Evolutionary conservation across 2,329 filamentous ascomycete species (phyloP), one percentile per base, ranked within the genome.

Genomic region (Trichophyton mentagrophytes): DNA sequence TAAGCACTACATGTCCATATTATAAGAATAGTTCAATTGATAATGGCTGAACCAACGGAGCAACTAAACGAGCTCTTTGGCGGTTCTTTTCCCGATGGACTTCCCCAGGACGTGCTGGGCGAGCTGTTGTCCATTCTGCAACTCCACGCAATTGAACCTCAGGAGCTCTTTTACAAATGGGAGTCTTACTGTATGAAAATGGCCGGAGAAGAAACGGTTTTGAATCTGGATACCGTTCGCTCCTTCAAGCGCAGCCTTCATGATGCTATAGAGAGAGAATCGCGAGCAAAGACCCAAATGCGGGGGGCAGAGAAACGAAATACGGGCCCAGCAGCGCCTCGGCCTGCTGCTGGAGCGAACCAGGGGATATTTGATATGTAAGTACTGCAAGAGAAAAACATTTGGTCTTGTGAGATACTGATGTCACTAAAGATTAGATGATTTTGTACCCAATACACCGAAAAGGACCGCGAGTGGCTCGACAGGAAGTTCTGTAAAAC

Each of bases 111-210:
- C 72, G 82, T 97, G 61, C 77, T 90, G 65, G 78, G 81, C 59
- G 91, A 96, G 76, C 79, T 99, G 66, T 82, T 87, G 70, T 95
- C 90, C 62, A 95, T 96, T 71, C 82, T 93, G 76, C 85, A 86
- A 60, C 80, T 97, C 63, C 89, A 96, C 75, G 85, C 84, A 56
- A 82, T 97, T 63, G 83, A 85, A 15, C 80, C 85, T 38, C 86
- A 97, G 72, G 93, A 97, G 71, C 80, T 97, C 27, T 96, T 90
- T 74, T 96, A 90, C 83, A 97, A 97, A 80, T 99, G 93, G 93
- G 93, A 99, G 74, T 92, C 90, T 0, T 97, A 96, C 79, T 91
- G 88, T 73, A 87, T 99, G 71, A 95, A 92, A 74, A 90, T 97
- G 85, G 89, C 91, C 25, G 78, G 84, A 56, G 89, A 95, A 61